Percentiles rank a stretch among this genome's conserved stretches.
Evolutionary conservation across 148 eudicot genomes (phyloP).

Genomic region (Vaccinium darrowii): DNA sequence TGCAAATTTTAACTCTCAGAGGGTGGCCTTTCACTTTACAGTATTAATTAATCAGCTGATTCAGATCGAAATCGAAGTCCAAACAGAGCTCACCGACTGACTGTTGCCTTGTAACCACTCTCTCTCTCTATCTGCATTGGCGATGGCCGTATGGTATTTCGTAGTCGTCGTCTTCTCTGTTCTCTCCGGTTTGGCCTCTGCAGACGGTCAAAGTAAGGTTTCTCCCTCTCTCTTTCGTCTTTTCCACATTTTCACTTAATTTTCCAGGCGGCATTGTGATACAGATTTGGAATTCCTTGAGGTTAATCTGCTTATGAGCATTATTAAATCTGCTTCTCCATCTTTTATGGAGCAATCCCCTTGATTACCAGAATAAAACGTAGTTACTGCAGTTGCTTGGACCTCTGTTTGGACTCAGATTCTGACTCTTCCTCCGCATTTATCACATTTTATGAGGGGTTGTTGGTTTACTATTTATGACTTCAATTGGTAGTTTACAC

Average conservation of each 20-base stretch:
- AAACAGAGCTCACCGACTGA: neutral
- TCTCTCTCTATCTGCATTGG: constrained; percentile 22
- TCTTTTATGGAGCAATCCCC: neutral
- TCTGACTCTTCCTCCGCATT: neutral
- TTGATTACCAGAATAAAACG: neutral
- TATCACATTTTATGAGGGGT: neutral
- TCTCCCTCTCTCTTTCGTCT: neutral
- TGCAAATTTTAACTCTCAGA: neutral
- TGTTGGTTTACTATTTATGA: neutral
- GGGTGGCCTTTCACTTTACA: neutral
- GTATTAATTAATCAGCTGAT: neutral
- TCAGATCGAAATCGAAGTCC: neutral
- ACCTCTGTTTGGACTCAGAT: neutral
- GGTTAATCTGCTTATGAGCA: constrained; percentile 3
- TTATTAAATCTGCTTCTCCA: neutral
- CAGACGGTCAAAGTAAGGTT: constrained; percentile 48
- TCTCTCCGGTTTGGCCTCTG: constrained; percentile 42
- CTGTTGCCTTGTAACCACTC: neutral
- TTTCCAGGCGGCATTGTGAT: neutral
- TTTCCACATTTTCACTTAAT: neutral
- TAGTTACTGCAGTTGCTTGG: neutral
- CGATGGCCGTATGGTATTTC: constrained; percentile 23
- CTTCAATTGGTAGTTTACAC: neutral
- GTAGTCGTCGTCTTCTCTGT: constrained; percentile 25
- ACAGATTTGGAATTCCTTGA: neutral